phyloP scores from a whole-genome alignment of 306 rosid genomes.

The Aeschynomene evenia region DNA sequence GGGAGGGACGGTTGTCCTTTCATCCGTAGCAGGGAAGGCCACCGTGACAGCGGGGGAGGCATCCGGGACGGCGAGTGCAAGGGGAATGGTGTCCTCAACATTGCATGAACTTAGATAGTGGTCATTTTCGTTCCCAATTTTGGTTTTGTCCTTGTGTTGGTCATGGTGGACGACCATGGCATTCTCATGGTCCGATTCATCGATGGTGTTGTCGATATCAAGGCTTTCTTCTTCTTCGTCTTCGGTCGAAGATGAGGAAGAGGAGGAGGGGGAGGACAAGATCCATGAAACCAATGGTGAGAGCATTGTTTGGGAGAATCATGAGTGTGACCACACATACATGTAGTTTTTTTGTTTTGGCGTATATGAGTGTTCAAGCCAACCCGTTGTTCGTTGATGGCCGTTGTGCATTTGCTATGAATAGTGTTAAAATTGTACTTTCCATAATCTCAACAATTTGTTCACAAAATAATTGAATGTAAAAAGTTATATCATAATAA shows the following conservation, averaged over 20 bases:
- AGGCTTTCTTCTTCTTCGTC: conserved; percentile 26
- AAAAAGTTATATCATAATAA: no score
- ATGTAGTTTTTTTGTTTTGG: background rate
- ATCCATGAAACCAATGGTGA: conserved; percentile 47
- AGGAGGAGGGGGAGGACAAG: conserved; percentile 29
- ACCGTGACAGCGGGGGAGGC: conserved; percentile 35
- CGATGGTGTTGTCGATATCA: background rate
- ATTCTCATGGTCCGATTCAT: conserved; percentile 15
- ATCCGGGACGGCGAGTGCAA: conserved; percentile 28
- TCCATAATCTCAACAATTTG: background rate
- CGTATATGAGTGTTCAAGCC: conserved; percentile 19
- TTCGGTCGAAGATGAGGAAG: background rate
- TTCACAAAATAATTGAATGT: no score
- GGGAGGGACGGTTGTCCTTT: background rate
- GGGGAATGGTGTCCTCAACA: conserved; percentile 20
- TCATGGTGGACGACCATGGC: background rate
- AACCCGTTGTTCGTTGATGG: conserved; percentile 23
- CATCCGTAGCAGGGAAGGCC: conserved; percentile 22
- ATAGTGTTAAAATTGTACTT: background rate
- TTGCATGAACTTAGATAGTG: conserved; percentile 24
- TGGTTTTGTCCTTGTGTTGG: background rate
- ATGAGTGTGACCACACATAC: background rate
- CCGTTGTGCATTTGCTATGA: conserved; percentile 26
- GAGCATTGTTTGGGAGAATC: conserved; percentile 36
- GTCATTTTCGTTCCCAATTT: conserved; percentile 1